These are phyloP conservation scores for Saccharomycopsis hybrid DNA, from an alignment of 1,139 yeast genomes.

Conservation along the genomic window DNA sequence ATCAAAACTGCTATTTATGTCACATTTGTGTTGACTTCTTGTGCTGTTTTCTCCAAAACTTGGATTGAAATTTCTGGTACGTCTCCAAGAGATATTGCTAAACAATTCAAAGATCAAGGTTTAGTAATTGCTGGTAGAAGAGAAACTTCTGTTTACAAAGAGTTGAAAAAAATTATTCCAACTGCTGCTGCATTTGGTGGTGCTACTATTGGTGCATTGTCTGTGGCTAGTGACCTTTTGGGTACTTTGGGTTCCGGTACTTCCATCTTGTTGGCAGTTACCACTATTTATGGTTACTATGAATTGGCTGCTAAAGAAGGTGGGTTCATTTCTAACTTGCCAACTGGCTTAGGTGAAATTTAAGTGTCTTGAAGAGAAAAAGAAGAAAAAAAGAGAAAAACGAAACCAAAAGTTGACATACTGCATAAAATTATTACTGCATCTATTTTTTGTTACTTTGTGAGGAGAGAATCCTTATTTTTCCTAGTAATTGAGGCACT, in stretches of 20 bases:
- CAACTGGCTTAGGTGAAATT: conserved; percentile 37
- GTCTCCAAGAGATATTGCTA: conserved; percentile 93
- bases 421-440: not conserved
- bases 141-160: conserved; percentile 89
- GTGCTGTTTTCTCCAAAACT: conserved; percentile 94
- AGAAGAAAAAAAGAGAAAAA: too few species aligned
- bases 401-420: too few species aligned
- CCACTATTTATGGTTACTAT: conserved; percentile 93
- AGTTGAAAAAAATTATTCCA: conserved; percentile 89
- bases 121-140: conserved; percentile 95
- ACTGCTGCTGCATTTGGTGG: conserved; percentile 99
- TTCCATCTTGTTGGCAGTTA: conserved; percentile 88
- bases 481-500: too few species aligned
- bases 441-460: too few species aligned
- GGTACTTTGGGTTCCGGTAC: conserved; percentile 97
- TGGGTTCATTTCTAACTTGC: conserved; percentile 62
- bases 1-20: conserved; percentile 78
- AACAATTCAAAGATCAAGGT: conserved; percentile 97
- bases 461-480: too few species aligned
- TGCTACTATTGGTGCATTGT: conserved; percentile 92
- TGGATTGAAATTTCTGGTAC: conserved; percentile 98
- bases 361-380: conserved; percentile 1
- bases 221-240: conserved; percentile 87
- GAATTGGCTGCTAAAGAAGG: conserved; percentile 96
- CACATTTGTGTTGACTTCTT: conserved; percentile 73